Evolutionary conservation across 1,284 basidiomycete species (phyloP).

Genomic region (Fomes fomentarius): DNA sequence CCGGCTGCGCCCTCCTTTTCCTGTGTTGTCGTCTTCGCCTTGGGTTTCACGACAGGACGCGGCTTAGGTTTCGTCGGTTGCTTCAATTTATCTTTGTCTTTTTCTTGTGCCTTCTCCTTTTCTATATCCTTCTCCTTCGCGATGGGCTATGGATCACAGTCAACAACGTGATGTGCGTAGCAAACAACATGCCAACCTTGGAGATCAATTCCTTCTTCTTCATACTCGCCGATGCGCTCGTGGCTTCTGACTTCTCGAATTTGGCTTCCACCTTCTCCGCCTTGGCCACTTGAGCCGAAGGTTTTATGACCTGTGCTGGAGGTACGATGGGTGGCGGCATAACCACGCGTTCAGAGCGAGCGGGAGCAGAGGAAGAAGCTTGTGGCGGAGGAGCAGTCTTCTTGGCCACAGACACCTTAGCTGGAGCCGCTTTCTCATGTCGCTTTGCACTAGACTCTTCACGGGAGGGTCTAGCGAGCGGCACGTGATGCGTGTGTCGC

Average conservation of each 20-base stretch:
- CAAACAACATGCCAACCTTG: slow-evolving; percentile 43
- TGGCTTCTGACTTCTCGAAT: slow-evolving; percentile 23
- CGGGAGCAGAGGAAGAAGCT: slow-evolving; percentile 1
- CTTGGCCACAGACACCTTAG: slow-evolving; percentile 2
- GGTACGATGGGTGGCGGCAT: slow-evolving; percentile 59
- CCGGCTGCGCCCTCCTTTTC: slow-evolving; percentile 20
- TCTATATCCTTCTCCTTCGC: not conserved
- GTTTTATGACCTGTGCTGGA: slow-evolving; percentile 8
- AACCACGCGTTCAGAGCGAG: slow-evolving; percentile 44
- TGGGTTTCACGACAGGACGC: slow-evolving; percentile 41
- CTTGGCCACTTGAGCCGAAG: not conserved
- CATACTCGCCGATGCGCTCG: slow-evolving; percentile 17
- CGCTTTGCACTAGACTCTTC: not conserved
- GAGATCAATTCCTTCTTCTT: slow-evolving; percentile 50
- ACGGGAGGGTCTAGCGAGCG: not conserved
- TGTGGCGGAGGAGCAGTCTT: not conserved
- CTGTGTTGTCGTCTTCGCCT: slow-evolving; percentile 28
- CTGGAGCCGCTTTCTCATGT: not conserved
- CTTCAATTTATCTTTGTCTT: slow-evolving; percentile 39
- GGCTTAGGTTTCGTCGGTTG: slow-evolving; percentile 43
- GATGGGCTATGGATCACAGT: slow-evolving; percentile 6
- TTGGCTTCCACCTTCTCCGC: slow-evolving; percentile 13
- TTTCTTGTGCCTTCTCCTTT: not conserved
- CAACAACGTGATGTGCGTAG: not conserved
- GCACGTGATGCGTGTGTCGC: slow-evolving; percentile 10